These are phyloP conservation scores for Bauhinia variegata DNA, from an alignment of 306 rosid genomes.

Conservation along the genomic window DNA sequence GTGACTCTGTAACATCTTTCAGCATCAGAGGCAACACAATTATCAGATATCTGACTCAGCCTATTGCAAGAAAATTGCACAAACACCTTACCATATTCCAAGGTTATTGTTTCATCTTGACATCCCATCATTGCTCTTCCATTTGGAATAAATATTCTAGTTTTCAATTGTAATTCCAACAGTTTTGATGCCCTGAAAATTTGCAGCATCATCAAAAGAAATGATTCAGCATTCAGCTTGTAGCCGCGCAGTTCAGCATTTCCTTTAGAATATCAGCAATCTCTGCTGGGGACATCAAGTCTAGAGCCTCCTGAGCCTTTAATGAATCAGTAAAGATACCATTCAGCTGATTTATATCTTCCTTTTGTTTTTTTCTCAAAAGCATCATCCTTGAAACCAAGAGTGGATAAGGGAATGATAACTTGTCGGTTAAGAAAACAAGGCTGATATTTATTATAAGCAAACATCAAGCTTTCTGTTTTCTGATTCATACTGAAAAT, in stretches of 20 bases:
- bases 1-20: background rate
- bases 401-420: slow-evolving; percentile 80
- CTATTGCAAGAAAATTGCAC: slow-evolving; percentile 40
- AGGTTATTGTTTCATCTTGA: slow-evolving; percentile 54
- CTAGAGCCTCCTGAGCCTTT: slow-evolving; percentile 72
- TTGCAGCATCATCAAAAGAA: slow-evolving; percentile 60
- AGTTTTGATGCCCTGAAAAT: slow-evolving; percentile 55
- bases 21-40: slow-evolving; percentile 12
- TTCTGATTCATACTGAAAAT: slow-evolving; percentile 65
- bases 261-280: slow-evolving; percentile 72
- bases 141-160: slow-evolving; percentile 56
- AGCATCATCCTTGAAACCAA: slow-evolving; percentile 57
- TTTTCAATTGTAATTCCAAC: slow-evolving; percentile 47
- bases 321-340: slow-evolving; percentile 65
- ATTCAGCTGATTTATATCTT: slow-evolving; percentile 63
- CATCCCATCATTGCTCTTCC: slow-evolving; percentile 68
- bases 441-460: slow-evolving; percentile 64
- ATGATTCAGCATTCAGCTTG: slow-evolving; percentile 54
- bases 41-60: slow-evolving; percentile 26
- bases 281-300: slow-evolving; percentile 79
- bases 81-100: slow-evolving; percentile 61
- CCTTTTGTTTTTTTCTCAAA: slow-evolving; percentile 69
- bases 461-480: slow-evolving; percentile 71
- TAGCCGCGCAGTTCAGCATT: slow-evolving; percentile 70
- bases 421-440: slow-evolving; percentile 80